Percentiles rank a stretch among this genome's conserved stretches.
These are phyloP conservation scores for Zizania latifolia DNA, from an alignment of 176 grass and related monocot species.

Conservation along the genomic window DNA sequence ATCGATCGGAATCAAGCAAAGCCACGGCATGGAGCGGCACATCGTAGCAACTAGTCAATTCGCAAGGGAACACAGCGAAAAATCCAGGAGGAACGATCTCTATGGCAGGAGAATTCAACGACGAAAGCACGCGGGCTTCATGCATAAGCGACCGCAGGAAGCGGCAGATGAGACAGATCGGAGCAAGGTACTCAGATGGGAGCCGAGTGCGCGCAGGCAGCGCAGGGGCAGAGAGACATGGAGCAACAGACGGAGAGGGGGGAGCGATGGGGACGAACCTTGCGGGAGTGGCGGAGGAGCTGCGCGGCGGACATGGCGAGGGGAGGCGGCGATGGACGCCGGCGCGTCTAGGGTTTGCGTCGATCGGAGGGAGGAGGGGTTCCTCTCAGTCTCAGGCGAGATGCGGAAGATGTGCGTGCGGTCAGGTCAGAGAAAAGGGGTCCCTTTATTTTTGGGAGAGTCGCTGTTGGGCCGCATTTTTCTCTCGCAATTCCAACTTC, in stretches of 20 bases:
- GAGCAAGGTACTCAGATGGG: not conserved
- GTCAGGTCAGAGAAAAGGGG: too few species aligned
- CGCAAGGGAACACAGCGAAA: not conserved
- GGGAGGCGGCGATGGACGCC: not conserved
- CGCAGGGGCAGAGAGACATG: not conserved
- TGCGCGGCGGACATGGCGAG: constrained; percentile 46
- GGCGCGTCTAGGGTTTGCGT: constrained; percentile 18
- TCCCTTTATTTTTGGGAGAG: too few species aligned
- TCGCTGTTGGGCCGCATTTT: too few species aligned
- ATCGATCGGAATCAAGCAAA: not conserved
- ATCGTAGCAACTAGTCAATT: not conserved
- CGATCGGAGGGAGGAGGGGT: too few species aligned
- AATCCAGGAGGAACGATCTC: not conserved
- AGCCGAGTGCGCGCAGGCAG: not conserved
- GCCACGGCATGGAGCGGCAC: too few species aligned
- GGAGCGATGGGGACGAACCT: constrained; percentile 25
- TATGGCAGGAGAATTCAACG: not conserved
- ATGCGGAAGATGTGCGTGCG: too few species aligned
- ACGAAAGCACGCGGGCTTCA: not conserved
- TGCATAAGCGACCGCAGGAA: not conserved
- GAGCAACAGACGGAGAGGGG: too few species aligned
- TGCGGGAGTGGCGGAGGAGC: constrained; percentile 75
- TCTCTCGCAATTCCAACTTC: too few species aligned
- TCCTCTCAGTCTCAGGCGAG: too few species aligned
- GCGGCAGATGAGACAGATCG: not conserved